A percentile compares a stretch with the other conserved stretches of the same genome.
Evolutionary conservation across 345 rosid species (phyloP).

Genomic region (Zanthoxylum bungeanum): DNA sequence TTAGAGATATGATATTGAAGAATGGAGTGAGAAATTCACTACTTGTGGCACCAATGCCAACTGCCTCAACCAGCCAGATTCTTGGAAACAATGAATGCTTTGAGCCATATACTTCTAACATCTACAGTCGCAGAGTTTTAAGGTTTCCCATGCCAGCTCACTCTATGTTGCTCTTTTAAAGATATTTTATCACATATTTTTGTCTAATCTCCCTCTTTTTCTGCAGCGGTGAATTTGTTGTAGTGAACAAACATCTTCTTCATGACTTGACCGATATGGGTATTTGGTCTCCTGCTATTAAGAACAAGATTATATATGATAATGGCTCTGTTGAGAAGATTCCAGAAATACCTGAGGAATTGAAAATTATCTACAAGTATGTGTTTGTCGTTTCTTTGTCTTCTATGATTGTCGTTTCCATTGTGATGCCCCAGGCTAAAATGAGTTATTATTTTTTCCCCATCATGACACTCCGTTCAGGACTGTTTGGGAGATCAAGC

Average conservation of each 20-base stretch:
- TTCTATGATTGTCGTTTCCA: too few species aligned
- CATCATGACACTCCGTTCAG: conserved; percentile 18
- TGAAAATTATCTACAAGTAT: conserved; percentile 80
- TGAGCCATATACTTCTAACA: conserved; percentile 91
- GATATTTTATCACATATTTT: neutral
- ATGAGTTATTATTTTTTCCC: neutral
- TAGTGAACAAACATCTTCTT: conserved; percentile 96
- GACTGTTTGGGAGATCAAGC: conserved; percentile 99
- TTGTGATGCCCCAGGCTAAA: neutral
- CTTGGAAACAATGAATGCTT: conserved; percentile 96
- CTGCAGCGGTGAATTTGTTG: conserved; percentile 87
- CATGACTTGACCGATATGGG: conserved; percentile 91
- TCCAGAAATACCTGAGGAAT: conserved; percentile 63
- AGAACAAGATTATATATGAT: conserved; percentile 71
- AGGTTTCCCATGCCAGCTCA: conserved; percentile 37
- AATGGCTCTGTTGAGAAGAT: conserved; percentile 77
- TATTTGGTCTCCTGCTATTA: conserved; percentile 75
- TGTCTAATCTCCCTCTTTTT: neutral
- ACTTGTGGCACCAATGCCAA: conserved; percentile 93
- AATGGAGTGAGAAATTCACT: conserved; percentile 93
- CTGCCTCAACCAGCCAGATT: conserved; percentile 96
- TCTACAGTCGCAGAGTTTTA: conserved; percentile 83
- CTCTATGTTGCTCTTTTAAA: neutral
- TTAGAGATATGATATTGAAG: conserved; percentile 56
- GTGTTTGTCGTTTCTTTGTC: neutral